Conservation (phyloP, 1,284 basidiomycete species). For the Porodaedalea pini region DNA sequence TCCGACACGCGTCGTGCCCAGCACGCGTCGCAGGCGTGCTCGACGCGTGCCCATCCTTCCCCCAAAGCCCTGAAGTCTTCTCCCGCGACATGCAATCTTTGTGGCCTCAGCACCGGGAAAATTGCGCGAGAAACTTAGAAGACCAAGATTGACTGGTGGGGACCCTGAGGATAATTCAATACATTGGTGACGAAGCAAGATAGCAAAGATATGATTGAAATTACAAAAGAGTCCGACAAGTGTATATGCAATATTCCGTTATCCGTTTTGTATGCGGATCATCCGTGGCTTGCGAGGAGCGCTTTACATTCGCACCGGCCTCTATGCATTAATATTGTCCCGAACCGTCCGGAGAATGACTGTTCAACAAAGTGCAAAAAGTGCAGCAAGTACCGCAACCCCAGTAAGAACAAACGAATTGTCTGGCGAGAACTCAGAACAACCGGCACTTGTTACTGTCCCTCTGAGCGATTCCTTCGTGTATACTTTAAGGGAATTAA, state of each 20-base stretch:
- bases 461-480: constrained; percentile 20
- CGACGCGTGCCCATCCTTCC: neutral
- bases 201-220: neutral
- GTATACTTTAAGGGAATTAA: constrained; percentile 27
- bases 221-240: neutral
- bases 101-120: neutral
- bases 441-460: constrained; percentile 6
- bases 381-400: neutral
- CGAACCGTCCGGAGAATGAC: neutral
- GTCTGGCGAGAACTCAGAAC: neutral
- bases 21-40: neutral
- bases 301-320: neutral
- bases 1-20: neutral
- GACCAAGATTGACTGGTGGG: neutral
- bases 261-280: neutral
- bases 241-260: neutral
- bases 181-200: neutral
- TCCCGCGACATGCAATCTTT: neutral
- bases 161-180: neutral
- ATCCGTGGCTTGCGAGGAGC: neutral
- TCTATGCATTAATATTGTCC: neutral
- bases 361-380: neutral
- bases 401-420: neutral
- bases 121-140: neutral
- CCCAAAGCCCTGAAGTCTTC: neutral